Percentiles rank a stretch among this genome's conserved stretches.
phyloP scores from a whole-genome alignment of 1,139 yeast genomes.

The Kodamaea suecica region DNA sequence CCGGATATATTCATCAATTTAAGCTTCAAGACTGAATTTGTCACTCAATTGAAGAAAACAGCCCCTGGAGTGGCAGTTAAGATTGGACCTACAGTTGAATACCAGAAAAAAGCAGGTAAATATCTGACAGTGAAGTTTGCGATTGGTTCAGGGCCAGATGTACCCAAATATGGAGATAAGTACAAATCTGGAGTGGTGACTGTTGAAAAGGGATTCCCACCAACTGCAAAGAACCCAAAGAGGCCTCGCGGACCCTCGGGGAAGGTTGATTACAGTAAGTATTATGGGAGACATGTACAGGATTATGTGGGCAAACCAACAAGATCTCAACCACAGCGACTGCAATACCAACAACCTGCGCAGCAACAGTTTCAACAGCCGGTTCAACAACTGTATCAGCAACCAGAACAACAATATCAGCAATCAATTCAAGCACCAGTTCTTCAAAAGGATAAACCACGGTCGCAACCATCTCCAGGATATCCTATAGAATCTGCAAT shows the following conservation, averaged over 20 bases:
- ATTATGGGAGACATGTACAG: constrained; percentile 32
- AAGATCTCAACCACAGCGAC: constrained; percentile 11
- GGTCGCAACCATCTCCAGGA: constrained; percentile 9
- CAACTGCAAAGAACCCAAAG: constrained; percentile 63
- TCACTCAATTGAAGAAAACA: constrained; percentile 68
- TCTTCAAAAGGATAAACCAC: too few species aligned
- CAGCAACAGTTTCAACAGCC: constrained; percentile 14
- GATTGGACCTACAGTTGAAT: constrained; percentile 71
- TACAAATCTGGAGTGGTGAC: constrained; percentile 89
- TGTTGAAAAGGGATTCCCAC: constrained; percentile 78
- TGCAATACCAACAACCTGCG: constrained; percentile 17
- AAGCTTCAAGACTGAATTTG: constrained; percentile 84
- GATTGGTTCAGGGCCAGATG: constrained; percentile 49
- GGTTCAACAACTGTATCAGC: constrained; percentile 4
- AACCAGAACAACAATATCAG: constrained; percentile 10
- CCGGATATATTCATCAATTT: constrained; percentile 84
- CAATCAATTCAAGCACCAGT: neutral
- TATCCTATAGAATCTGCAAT: constrained; percentile 2
- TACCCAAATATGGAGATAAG: constrained; percentile 60
- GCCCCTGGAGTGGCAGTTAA: constrained; percentile 59
- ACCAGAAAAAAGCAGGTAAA: constrained; percentile 90
- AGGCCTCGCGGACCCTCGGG: constrained; percentile 55
- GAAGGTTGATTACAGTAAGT: constrained; percentile 44
- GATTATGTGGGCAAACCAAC: constrained; percentile 3
- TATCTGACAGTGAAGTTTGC: constrained; percentile 70